Evolutionary conservation across 768 basidiomycete species (phyloP), one percentile per base, ranked within the genome.

Genomic region (Suillus brevipes): DNA sequence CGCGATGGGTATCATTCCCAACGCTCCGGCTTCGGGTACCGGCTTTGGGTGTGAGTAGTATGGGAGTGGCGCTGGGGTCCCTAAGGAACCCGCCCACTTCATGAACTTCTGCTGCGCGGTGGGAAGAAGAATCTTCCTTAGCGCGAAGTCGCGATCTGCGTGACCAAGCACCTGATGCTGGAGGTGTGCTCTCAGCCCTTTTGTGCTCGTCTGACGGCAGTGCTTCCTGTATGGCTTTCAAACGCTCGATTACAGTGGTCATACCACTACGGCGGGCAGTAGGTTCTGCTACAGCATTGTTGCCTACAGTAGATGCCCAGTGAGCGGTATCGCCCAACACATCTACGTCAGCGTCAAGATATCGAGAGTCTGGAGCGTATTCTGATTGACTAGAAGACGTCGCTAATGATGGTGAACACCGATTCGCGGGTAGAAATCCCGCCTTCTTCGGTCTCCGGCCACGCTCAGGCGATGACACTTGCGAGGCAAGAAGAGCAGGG

Each of bases 151-250:
- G 67, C 50, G 65, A 56, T 45, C 56, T 63, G 28, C 65, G 66
- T 25, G 57, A 47, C 70, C 76, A 77, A 16, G 36, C 67, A 23
- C 70, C 66, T 9, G 74, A 66, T 6, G 72, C 74, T 13, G 75
- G 69, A 0, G 75, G 75, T 5, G 75, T 73, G 12, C 75, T 76
- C 64, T 75, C 75, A 58, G 76, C 69, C 38, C 75, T 68, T 61
- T 74, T 75, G 8, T 52, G 47, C 31, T 37, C n/a, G 12, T 59
- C 57, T 1, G 38, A 45, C 36, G 58, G 52, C 43, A 20, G 45
- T 53, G 28, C 58, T 4, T 50, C 59, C 25, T 69, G 74, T 58
- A 76, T 64, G 62, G 56, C 69, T 58, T 70, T 73, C 45, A 76
- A 43, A 28, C 62, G 63, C 55, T 73, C 67, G 23, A 64, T n/a